These are phyloP conservation scores for Diospyros lotus DNA, from an alignment of 148 eudicot species.

Conservation along the genomic window DNA sequence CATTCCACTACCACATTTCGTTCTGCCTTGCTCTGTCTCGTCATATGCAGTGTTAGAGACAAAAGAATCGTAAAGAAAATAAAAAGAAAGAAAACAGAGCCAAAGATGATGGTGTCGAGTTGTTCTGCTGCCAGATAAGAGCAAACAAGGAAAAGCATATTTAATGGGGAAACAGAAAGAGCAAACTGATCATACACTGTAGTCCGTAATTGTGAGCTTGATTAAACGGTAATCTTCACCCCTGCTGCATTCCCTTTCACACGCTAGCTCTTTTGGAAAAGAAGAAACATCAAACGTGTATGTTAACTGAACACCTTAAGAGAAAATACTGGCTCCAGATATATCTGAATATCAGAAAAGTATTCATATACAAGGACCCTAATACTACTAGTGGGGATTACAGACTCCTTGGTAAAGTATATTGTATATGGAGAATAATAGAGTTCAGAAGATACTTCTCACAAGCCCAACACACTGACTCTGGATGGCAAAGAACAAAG, in stretches of 20 bases:
- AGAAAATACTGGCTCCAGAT: neutral
- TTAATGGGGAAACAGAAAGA: neutral
- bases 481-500: too few species aligned
- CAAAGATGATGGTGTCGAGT: too few species aligned
- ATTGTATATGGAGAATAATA: too few species aligned
- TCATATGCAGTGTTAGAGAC: neutral
- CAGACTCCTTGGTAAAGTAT: neutral
- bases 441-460: neutral
- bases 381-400: neutral
- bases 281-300: neutral
- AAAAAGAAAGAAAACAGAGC: neutral
- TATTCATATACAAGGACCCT: neutral
- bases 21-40: conserved; percentile 56
- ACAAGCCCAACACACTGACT: neutral
- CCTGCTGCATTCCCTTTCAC: conserved; percentile 98
- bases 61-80: neutral
- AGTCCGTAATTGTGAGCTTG: conserved; percentile 81
- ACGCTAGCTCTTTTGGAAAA: conserved; percentile 52
- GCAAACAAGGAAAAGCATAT: neutral
- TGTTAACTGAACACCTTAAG: neutral
- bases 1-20: conserved; percentile 79
- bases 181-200: conserved; percentile 29
- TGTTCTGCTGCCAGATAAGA: neutral
- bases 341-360: neutral
- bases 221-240: conserved; percentile 98